Percentiles rank a stretch among this genome's conserved stretches.
Evolutionary conservation across 129 eudicot genomes (phyloP).

Genomic region (Deinandra increscens): DNA sequence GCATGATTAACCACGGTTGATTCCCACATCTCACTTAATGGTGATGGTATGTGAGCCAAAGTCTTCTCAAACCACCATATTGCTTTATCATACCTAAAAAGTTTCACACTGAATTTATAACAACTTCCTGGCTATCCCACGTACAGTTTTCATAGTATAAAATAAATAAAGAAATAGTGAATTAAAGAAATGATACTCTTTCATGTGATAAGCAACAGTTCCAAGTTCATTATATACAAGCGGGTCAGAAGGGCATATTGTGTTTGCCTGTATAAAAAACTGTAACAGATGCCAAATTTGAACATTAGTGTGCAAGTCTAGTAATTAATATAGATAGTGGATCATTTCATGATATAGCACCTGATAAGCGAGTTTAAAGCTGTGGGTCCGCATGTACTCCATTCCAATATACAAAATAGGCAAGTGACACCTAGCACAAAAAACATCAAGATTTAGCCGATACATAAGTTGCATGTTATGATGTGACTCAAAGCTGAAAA

Average conservation of each 20-base stretch:
- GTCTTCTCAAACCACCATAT: constrained; percentile 95
- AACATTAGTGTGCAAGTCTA: no score
- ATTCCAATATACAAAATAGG: constrained; percentile 90
- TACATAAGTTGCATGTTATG: constrained; percentile 3
- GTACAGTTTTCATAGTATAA: not conserved
- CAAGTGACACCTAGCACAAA: constrained; percentile 76
- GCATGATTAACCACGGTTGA: constrained; percentile 93
- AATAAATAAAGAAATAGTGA: not conserved
- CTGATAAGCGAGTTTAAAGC: constrained; percentile 98
- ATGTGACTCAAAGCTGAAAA: not conserved
- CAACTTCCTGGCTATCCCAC: not conserved
- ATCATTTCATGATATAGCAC: constrained; percentile 28
- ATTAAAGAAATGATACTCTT: constrained; percentile 42
- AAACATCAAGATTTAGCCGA: constrained; percentile 37
- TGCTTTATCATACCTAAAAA: constrained; percentile 73
- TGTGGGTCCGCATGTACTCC: constrained; percentile 98
- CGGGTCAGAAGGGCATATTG: constrained; percentile 84
- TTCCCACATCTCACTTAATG: constrained; percentile 89
- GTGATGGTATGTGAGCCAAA: constrained; percentile 65
- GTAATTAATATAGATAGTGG: not conserved
- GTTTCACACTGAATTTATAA: not conserved
- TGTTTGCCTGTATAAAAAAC: constrained; percentile 93
- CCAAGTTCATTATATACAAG: constrained; percentile 94
- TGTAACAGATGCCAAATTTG: constrained; percentile 26
- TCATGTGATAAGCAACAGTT: constrained; percentile 87